Evolutionary conservation across 768 basidiomycete genomes (phyloP), one percentile per base, ranked within the genome.

Genomic region (Kwoniella mangroviensis): DNA sequence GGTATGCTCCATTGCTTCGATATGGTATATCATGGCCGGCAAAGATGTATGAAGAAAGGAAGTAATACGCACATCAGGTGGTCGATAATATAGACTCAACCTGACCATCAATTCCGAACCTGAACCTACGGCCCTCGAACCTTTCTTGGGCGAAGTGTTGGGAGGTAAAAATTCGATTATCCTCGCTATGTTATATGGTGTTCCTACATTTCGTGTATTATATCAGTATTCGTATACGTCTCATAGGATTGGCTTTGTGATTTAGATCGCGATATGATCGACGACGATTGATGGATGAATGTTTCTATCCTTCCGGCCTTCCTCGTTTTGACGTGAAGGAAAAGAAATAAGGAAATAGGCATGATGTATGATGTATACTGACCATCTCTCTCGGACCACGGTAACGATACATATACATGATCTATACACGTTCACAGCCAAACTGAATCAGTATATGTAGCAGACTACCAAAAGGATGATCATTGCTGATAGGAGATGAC

Each of bases 161-260:
- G 92, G 90, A 42, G 91, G 91, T 19, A 98, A 86, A 79, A 98
- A 94, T 84, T 95, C 93, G 91, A 99, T 96, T 85, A 99, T 93
- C 76, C 96, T 90, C 59, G 92, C 95, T 69, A 99, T 89, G 53
- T 92, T 92, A 84, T 97, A 98, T 68, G 97, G 95, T 70, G 94
- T 93, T 19, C 81, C 83, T 80, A 57, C 57, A 26, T 7, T 28
- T 26, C 56, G 9, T 13, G 21, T 26, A 26, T 55, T 3, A 12
- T 9, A 21, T 63, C 62, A 53, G 51, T 61, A 49, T 61, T 5
- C 34, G 15, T 59, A 34, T 7, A 7, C 9, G 34, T 6, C 34
- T 7, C 34, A 34, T 1, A 34, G 34, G 6, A 4, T 34, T 34
- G 34, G 34, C 3, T 34, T 34, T 34, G 34, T 34, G 34, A 34